These are phyloP conservation scores for Gracilaria domingensis DNA, from an alignment of 23 red algal species.

Conservation along the genomic window DNA sequence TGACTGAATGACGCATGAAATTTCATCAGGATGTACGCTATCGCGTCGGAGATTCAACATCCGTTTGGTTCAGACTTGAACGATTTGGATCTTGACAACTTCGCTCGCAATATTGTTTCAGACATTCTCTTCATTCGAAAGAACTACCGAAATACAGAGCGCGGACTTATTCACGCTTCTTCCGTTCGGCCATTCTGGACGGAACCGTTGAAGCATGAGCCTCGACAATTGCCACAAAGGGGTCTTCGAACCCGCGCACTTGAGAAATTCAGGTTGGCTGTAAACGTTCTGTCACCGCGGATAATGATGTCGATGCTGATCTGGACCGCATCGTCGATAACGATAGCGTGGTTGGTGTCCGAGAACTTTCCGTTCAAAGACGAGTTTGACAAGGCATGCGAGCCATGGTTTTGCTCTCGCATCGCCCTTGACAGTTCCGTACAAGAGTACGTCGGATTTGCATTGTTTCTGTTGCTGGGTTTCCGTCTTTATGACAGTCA, in stretches of 20 bases:
- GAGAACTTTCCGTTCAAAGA: neutral
- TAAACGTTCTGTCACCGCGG: neutral
- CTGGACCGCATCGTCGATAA: neutral
- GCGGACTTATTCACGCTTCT: neutral
- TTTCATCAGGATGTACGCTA: constrained; percentile 22
- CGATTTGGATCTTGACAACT: constrained; percentile 41
- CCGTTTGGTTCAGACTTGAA: constrained; percentile 60
- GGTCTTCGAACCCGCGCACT: neutral
- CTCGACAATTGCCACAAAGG: neutral
- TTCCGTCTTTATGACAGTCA: constrained; percentile 62
- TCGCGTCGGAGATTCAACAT: constrained; percentile 37
- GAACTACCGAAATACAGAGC: neutral
- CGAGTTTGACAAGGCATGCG: neutral
- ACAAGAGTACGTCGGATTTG: constrained; percentile 66
- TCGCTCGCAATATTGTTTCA: constrained; percentile 19
- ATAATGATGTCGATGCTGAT: neutral
- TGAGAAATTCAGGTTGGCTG: neutral
- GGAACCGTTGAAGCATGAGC: neutral
- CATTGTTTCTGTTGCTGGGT: constrained; percentile 50
- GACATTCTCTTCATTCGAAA: constrained; percentile 38
- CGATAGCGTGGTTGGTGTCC: constrained; percentile 12
- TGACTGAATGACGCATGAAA: neutral
- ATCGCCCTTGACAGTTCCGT: constrained; percentile 45
- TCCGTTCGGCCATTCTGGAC: neutral
- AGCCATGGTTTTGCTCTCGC: constrained; percentile 45